These are phyloP conservation scores for Puccinia coronata DNA, from an alignment of 1,284 basidiomycete genomes.

Conservation along the genomic window DNA sequence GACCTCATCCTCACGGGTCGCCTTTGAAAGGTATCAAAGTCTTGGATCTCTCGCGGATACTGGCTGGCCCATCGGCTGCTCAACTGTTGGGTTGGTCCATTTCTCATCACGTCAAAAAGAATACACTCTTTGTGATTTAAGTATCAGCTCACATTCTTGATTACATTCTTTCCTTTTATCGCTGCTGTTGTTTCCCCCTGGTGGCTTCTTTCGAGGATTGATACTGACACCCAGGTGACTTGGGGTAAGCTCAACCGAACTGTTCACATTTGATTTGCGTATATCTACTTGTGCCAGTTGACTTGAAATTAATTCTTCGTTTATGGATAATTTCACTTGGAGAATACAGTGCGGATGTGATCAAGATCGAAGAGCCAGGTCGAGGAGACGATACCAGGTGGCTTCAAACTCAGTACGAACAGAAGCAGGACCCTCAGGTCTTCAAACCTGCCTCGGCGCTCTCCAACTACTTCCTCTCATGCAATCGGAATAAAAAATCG, in stretches of 20 bases:
- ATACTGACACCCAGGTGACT: conserved; percentile 6
- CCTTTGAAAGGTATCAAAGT: conserved; percentile 77
- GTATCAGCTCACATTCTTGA: conserved; percentile 55
- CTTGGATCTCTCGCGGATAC: conserved; percentile 80
- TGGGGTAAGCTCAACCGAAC: conserved; percentile 31
- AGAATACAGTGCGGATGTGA: conserved; percentile 73
- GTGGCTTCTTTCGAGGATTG: background rate
- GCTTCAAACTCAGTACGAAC: conserved; percentile 59
- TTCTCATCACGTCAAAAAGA: conserved; percentile 50
- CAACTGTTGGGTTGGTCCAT: conserved; percentile 66
- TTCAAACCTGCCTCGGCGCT: conserved; percentile 65
- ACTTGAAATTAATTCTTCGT: background rate
- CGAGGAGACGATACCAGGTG: conserved; percentile 85
- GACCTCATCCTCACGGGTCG: conserved; percentile 59
- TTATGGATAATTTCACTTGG: background rate
- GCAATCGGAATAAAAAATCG: conserved; percentile 76
- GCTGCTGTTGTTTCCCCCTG: conserved; percentile 13
- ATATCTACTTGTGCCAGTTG: too few species aligned
- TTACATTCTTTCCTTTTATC: too few species aligned
- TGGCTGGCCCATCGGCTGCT: conserved; percentile 77
- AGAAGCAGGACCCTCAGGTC: conserved; percentile 65
- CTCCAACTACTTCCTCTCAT: conserved; percentile 86
- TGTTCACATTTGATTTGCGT: background rate
- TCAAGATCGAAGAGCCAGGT: conserved; percentile 67
- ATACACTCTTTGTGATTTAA: conserved; percentile 26